Evolutionary conservation across 2,329 filamentous ascomycete species (phyloP), one percentile per base, ranked within the genome.

Genomic region (Talaromyces sp.): DNA sequence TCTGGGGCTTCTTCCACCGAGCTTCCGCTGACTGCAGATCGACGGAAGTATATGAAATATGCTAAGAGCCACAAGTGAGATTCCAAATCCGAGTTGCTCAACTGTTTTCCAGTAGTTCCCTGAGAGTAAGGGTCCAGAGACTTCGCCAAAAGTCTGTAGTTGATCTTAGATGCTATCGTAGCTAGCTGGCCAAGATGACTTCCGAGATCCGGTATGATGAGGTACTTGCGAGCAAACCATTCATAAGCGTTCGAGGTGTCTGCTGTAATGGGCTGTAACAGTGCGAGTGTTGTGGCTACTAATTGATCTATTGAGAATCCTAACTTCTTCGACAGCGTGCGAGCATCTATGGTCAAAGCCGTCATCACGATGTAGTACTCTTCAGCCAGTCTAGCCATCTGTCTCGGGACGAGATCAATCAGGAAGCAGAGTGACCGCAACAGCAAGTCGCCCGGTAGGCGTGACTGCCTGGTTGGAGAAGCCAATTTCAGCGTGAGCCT

Each of bases 11-110:
- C 77, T 67, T 72, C 77, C 66, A 70, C 67, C 14, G 71, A 70
- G 37, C 75, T 71, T 39, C 70, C 73, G 71, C 74, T 82, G 37
- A 75, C 74, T n/a, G 80, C 79, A 69, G 81, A 78, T 43, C 80
- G 80, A 67, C 85, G 82, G 69, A 87, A 83, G 72, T 81, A 87
- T 57, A 89, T 85, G 66, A 88, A 82, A 67, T 86, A 83, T 27
- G 84, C 82, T 48, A 89, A 77, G 9, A 89, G 76, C 79, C 85
- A 87, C 19, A 87, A 72, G 16, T 83, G 81, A 65, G 75, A 75
- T 48, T 79, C 75, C 10, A 73, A 72, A 66, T 78, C 75, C 27
- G 75, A 72, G 35, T 77, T 60, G 69, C 69, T 62, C 66, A 76
- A 67, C 19, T 74, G 72, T 43, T 47, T 65, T 19, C 48, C 45